Percentiles rank a stretch among this genome's conserved stretches.
phyloP scores from a whole-genome alignment of 371 early-diverging fungal species.

The Lichtheimia hyalospora region DNA sequence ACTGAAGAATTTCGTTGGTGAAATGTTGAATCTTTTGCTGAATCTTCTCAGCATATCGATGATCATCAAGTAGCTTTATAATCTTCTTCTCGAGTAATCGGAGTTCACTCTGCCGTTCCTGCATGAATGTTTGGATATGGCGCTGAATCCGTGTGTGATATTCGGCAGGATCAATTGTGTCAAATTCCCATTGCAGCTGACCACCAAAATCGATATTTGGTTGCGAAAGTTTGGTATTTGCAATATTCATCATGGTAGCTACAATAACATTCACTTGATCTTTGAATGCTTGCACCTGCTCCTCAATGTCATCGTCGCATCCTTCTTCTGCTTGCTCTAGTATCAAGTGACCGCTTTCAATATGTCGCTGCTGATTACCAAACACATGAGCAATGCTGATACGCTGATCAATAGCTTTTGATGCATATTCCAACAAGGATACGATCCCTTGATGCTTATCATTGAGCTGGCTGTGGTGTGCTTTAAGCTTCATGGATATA shows the following conservation, averaged over 20 bases:
- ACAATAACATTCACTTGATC: neutral
- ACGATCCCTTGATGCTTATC: neutral
- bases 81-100: constrained; percentile 14
- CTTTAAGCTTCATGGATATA: too few relatives aligned
- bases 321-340: too few relatives aligned
- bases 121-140: constrained; percentile 17
- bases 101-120: constrained; percentile 14
- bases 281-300: neutral
- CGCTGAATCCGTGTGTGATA: constrained; percentile 11
- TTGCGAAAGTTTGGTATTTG: neutral
- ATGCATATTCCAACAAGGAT: neutral
- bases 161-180: constrained; percentile 13
- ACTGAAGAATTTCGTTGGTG: constrained; percentile 22
- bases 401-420: neutral
- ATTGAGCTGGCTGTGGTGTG: neutral
- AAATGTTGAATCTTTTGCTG: constrained; percentile 26
- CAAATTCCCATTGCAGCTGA: constrained; percentile 18
- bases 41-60: constrained; percentile 23
- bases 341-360: too few relatives aligned
- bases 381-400: neutral
- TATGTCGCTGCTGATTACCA: too few relatives aligned
- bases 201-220: constrained; percentile 2
- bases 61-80: constrained; percentile 8
- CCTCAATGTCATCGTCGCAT: too few relatives aligned
- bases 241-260: neutral